Conservation (phyloP, 768 basidiomycete genomes). For the Suillus clintonianus region DNA sequence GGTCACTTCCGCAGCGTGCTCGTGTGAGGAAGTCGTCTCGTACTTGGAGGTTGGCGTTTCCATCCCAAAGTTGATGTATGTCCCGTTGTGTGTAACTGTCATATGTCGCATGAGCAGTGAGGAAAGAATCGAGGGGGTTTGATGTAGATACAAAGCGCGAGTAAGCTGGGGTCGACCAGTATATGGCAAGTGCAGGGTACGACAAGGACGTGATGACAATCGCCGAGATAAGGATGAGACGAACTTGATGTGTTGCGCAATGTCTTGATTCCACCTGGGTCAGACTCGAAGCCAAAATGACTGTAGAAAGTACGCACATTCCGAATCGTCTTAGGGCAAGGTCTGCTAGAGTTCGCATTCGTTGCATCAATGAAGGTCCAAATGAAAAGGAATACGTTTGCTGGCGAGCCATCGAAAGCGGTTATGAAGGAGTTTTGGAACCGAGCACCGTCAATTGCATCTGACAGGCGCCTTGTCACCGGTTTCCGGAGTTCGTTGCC, state of each 20-base stretch:
- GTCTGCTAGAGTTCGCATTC: slow-evolving; percentile 40
- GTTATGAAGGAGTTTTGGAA: not conserved
- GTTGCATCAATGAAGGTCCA: slow-evolving; percentile 26
- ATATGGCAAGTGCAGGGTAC: slow-evolving; percentile 87
- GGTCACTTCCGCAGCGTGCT: slow-evolving; percentile 68
- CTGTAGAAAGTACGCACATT: slow-evolving; percentile 55
- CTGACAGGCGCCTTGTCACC: not conserved
- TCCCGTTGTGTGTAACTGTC: slow-evolving; percentile 60
- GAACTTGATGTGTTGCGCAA: slow-evolving; percentile 88
- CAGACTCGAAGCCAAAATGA: slow-evolving; percentile 7
- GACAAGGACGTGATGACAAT: slow-evolving; percentile 88
- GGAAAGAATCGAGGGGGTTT: slow-evolving; percentile 63
- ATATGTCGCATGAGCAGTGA: slow-evolving; percentile 52
- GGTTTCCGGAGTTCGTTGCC: not conserved
- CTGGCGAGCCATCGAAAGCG: slow-evolving; percentile 25
- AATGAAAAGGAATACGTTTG: slow-evolving; percentile 17
- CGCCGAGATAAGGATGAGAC: slow-evolving; percentile 83
- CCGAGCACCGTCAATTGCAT: not conserved
- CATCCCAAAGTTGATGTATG: slow-evolving; percentile 72
- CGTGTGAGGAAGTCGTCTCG: slow-evolving; percentile 72
- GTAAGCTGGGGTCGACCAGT: slow-evolving; percentile 71
- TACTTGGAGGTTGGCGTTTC: slow-evolving; percentile 59
- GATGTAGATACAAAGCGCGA: slow-evolving; percentile 54
- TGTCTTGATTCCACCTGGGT: slow-evolving; percentile 49
- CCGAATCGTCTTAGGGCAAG: slow-evolving; percentile 74